Evolutionary conservation across 345 rosid species (phyloP).

Genomic region (Eucalyptus paniculata): DNA sequence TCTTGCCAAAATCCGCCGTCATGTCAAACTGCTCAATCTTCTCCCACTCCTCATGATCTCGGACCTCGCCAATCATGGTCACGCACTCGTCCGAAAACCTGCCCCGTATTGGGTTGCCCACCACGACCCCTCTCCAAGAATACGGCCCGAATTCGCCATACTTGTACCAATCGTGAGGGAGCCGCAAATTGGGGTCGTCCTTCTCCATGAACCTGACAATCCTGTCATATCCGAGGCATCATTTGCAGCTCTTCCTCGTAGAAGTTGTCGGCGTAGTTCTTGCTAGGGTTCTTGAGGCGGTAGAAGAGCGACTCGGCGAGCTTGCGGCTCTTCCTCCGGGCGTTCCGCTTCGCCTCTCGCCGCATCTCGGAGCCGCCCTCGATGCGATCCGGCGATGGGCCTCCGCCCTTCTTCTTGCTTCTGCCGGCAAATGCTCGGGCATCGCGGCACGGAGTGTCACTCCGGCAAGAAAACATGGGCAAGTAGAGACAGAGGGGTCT

Average conservation of each 20-base stretch:
- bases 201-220: constrained; percentile 84
- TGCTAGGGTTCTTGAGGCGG: constrained; percentile 42
- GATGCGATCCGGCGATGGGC: constrained; percentile 33
- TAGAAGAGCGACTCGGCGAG: constrained; percentile 52
- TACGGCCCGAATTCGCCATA: constrained; percentile 91
- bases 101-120: constrained; percentile 75
- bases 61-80: constrained; percentile 48
- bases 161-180: constrained; percentile 83
- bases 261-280: constrained; percentile 61
- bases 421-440: constrained; percentile 63
- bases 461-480: constrained; percentile 1
- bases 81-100: constrained; percentile 71
- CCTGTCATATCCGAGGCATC: constrained; percentile 83
- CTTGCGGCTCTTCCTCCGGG: constrained; percentile 20
- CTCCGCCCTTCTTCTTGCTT: constrained; percentile 72
- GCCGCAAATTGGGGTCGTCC: constrained; percentile 74
- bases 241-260: constrained; percentile 65
- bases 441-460: constrained; percentile 10
- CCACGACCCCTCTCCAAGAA: constrained; percentile 88
- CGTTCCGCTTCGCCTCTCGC: too few relatives aligned
- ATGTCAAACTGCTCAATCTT: constrained; percentile 79
- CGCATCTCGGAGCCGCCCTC: constrained; percentile 33
- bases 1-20: constrained; percentile 52
- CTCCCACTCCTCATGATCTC: constrained; percentile 72
- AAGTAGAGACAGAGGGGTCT: constrained; percentile 1